A percentile compares a stretch with the other conserved stretches of the same genome.
These are phyloP conservation scores for Cladophialophora bantiana DNA, from an alignment of 2,329 filamentous ascomycete species.

Conservation along the genomic window DNA sequence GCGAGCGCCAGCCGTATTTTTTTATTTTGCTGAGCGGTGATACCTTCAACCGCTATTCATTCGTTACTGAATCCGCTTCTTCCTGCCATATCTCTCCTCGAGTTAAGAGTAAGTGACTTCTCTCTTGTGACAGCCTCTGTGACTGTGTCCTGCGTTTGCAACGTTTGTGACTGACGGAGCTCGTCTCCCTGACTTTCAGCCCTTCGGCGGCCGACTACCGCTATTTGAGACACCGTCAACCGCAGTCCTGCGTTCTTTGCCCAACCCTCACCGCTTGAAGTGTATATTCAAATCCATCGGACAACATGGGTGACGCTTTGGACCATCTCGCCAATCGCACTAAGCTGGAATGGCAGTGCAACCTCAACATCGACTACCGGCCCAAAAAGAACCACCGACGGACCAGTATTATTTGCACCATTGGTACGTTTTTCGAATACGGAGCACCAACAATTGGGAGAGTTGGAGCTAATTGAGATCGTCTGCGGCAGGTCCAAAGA, in stretches of 20 bases:
- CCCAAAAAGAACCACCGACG: slow-evolving; percentile 91
- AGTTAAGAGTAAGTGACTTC: slow-evolving; percentile 12
- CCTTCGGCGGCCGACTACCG: slow-evolving; percentile 25
- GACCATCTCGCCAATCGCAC: slow-evolving; percentile 84
- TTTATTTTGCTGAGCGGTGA: slow-evolving; percentile 27
- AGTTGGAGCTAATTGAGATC: background rate
- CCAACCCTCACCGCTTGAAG: slow-evolving; percentile 6
- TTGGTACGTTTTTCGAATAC: slow-evolving; percentile 63
- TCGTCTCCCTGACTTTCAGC: slow-evolving; percentile 9
- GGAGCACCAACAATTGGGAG: background rate
- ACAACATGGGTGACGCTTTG: slow-evolving; percentile 72
- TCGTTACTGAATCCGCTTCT: slow-evolving; percentile 5
- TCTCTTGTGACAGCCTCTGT: background rate
- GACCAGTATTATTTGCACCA: slow-evolving; percentile 98
- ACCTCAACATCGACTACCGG: slow-evolving; percentile 87
- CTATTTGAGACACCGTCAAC: slow-evolving; percentile 12
- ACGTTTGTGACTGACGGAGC: slow-evolving; percentile 20
- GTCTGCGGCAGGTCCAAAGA: slow-evolving; percentile 76
- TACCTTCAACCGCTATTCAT: slow-evolving; percentile 19
- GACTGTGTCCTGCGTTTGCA: slow-evolving; percentile 3
- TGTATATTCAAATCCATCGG: slow-evolving; percentile 6
- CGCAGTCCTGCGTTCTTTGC: slow-evolving; percentile 13
- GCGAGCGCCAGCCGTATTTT: slow-evolving; percentile 20
- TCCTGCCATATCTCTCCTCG: background rate
- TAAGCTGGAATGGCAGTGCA: slow-evolving; percentile 72